Conservation (phyloP, 2,329 filamentous ascomycete species). For the Ceratocystiopsis sp. region DNA sequence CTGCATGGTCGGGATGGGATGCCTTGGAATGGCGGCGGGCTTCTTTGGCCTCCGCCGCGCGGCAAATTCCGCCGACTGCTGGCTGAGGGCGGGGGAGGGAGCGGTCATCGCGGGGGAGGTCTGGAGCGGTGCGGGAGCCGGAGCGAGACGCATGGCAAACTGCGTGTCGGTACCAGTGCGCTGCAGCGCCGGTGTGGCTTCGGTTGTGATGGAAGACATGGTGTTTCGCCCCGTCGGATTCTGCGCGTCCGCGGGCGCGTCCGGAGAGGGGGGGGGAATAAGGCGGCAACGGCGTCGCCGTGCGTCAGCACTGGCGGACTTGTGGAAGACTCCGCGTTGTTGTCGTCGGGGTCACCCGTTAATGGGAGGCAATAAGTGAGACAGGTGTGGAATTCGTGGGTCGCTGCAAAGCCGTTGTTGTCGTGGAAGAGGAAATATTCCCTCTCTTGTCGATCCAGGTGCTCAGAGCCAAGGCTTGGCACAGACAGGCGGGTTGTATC, state of each 20-base stretch:
- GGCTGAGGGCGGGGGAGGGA: slow-evolving; percentile 2
- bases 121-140: slow-evolving; percentile 1
- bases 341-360: too few species aligned
- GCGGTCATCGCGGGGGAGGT: slow-evolving; percentile 1
- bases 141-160: slow-evolving; percentile 12
- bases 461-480: too few species aligned
- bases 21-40: slow-evolving; percentile 22
- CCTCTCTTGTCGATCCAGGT: too few species aligned
- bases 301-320: too few species aligned
- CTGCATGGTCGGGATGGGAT: slow-evolving; percentile 64
- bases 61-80: slow-evolving; percentile 1
- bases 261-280: not conserved
- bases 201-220: slow-evolving; percentile 12
- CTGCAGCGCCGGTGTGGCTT: slow-evolving; percentile 7
- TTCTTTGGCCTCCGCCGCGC: slow-evolving; percentile 3
- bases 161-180: slow-evolving; percentile 7
- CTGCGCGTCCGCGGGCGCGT: too few species aligned
- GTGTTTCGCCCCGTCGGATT: not conserved
- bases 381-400: too few species aligned
- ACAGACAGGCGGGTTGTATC: too few species aligned
- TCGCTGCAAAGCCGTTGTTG: too few species aligned
- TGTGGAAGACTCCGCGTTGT: too few species aligned
- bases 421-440: too few species aligned
- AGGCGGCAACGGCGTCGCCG: not conserved
- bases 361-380: too few species aligned